Percentiles rank a stretch among this genome's conserved stretches.
phyloP scores from a whole-genome alignment of 495 filamentous ascomycete species.

The Cercophora scortea region DNA sequence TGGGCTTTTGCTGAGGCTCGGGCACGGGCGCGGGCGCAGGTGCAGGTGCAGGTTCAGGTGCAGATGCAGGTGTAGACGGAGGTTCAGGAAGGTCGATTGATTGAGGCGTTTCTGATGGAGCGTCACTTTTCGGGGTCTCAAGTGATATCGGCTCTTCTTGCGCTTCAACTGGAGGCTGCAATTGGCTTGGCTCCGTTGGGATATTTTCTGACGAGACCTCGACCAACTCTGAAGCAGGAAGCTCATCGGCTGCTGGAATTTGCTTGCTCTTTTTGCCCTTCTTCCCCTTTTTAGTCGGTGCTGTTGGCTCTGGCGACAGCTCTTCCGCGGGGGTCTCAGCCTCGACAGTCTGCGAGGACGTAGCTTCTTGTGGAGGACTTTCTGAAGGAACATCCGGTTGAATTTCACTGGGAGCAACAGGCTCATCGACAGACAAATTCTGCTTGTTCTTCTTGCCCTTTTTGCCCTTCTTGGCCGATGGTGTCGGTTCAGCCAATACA shows the following conservation, averaged over 20 bases:
- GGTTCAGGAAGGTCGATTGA: neutral
- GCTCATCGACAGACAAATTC: neutral
- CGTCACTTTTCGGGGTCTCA: neutral
- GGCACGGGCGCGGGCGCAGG: too few species aligned
- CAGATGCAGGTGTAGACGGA: too few species aligned
- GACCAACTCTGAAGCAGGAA: neutral
- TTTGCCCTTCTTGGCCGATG: conserved; percentile 12
- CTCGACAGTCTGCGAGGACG: neutral
- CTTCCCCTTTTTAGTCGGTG: conserved; percentile 18
- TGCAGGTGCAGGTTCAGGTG: too few species aligned
- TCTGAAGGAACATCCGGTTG: neutral
- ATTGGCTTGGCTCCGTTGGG: too few species aligned
- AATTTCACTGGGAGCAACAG: neutral
- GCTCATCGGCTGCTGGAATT: neutral
- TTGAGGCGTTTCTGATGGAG: neutral
- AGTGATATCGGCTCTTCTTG: neutral
- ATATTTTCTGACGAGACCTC: too few species aligned
- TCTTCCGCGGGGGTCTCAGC: conserved; percentile 7
- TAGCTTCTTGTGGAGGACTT: neutral
- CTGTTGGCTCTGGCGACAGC: conserved; percentile 2
- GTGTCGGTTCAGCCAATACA: neutral
- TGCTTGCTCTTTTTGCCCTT: conserved; percentile 18
- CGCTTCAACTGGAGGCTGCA: too few species aligned
- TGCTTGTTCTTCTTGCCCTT: conserved; percentile 17
- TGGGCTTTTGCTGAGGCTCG: too few species aligned